A percentile compares a stretch with the other conserved stretches of the same genome.
phyloP scores from a whole-genome alignment of 2,329 filamentous ascomycete genomes.

The Xylariaceae sp. region DNA sequence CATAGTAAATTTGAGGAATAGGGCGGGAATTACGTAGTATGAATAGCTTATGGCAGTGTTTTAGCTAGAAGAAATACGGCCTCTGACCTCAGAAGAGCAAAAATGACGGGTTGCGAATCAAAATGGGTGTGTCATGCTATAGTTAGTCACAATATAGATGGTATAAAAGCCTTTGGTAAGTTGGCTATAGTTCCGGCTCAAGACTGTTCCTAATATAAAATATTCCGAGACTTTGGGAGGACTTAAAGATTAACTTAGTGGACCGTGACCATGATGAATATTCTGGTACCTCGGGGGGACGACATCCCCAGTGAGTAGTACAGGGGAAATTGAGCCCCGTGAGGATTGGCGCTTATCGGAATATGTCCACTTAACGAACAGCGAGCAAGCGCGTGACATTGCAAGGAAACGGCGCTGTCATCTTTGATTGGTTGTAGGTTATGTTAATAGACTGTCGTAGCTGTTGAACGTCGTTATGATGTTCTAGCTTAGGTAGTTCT shows the following conservation, averaged over 20 bases:
- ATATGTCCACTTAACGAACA: not conserved
- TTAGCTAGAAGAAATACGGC: not conserved
- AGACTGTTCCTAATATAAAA: not conserved
- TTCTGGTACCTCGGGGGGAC: not conserved
- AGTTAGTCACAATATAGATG: not conserved
- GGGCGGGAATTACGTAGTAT: not conserved
- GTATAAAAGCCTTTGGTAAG: not conserved
- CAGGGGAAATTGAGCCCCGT: conserved; percentile 6
- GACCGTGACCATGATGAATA: not conserved
- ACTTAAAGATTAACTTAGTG: not conserved
- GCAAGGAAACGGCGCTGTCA: not conserved
- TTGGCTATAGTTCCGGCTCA: not conserved
- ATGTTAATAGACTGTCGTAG: not conserved
- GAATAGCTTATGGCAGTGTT: not conserved
- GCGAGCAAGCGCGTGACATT: conserved; percentile 1
- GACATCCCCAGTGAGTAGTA: conserved; percentile 1
- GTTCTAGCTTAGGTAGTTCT: not conserved
- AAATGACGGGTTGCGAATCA: no score
- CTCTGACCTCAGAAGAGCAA: not conserved
- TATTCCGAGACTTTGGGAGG: not conserved
- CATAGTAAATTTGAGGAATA: not conserved
- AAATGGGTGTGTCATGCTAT: no score
- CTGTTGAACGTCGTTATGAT: not conserved
- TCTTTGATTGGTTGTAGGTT: not conserved
- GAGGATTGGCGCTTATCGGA: not conserved